Evolutionary conservation across 208 protist species (phyloP), one percentile per base, ranked within the genome.

Genomic region (Novymonas esmeraldas): DNA sequence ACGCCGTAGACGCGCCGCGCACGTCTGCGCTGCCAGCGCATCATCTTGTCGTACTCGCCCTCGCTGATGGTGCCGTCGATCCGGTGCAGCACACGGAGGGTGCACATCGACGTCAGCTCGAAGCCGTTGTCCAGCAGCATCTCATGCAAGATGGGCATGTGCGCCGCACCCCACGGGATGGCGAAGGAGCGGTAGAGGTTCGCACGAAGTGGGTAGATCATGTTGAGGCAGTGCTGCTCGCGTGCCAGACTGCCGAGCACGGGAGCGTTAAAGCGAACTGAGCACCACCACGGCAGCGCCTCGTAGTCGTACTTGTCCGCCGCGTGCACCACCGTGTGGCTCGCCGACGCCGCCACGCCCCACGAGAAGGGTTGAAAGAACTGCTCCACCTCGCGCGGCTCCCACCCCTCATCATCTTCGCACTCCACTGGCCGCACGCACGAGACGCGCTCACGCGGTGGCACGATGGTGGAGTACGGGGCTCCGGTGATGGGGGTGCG

Each of bases 331-430:
- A 95, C 83, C 31, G 90, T 93, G 70, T 85, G 80, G 51, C 80
- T 73, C 10, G 84, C 79, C 13, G 85, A 92, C 34, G 85, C 74
- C n/a, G 61, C 70, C 0, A 95, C 86, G n/a, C 90, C 90, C 87
- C 90, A 95, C 10, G 90, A 95, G 68, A 92, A 93, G 38, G 90
- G 90, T 72, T 95, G 90, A 64, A 86, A 93, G 73, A 92, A 95
- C 1, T 29, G 36, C 64, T 87, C 81, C 44, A 85, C 71, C 62
- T 89, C 86, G 16, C 83, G 76, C 49, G 87, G 90, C 75, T 95
- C 86, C 87, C 90, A 95, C 24, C 87, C 90, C 55, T 95, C 90
- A 46, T 85, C 77, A 62, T 95, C 90, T 36, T 95, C 85, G 64
- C 87, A 46, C 16, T 84, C 87, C 0, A 41, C 34, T 22, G 85